Base-by-base conservation (phyloP, 768 basidiomycete genomes). In the Auricularia sp. region DNA sequence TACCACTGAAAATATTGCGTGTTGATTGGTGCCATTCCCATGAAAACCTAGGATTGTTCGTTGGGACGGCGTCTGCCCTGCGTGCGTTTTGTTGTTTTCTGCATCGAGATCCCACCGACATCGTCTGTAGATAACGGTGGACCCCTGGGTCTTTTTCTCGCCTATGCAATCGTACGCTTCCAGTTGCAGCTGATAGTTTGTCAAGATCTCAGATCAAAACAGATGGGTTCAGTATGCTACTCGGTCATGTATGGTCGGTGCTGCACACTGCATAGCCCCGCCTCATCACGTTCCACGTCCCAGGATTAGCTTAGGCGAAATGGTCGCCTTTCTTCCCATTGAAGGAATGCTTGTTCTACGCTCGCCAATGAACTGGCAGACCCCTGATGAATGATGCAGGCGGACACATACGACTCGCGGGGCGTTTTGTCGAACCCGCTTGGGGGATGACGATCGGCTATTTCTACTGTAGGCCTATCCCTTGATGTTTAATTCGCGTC, bases 341-440 rank as follows among this genome's bases (percentile, higher is more conserved):
- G 81, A 67, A 21, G 67, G 67, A 24, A 8, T 5, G 21, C 11
- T 6, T 14, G 7, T 37, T 11, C 6, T 61, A 34, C 29, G 29
- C 13, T 21, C 18, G 36, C 11, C 56, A 34, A 13, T 58, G 56
- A 45, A 0, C 1, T 3, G 44, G 10, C 44, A 11, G 44, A 45
- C 44, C 44, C 11, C 44, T 45, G 44, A 45, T 1, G 44, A 45
- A 10, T 45, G 29, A 29, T 29, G 13, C 89, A 33, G 91, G 91
- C 65, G 90, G 84, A 47, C 90, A 92, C 69, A 91, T 92, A 73
- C 89, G 80, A 65, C 75, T 93, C 18, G 86, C 91, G 0, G 90
- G 87, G 72, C 88, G 91, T 37, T 93, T 93, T 69, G 86, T 93
- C 8, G 83, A 90, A 67, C 87, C 84, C 16, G 87, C 89, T 1